These are phyloP conservation scores for Coniochaeta hoffmannii DNA, from an alignment of 2,329 filamentous ascomycete genomes.

Conservation along the genomic window DNA sequence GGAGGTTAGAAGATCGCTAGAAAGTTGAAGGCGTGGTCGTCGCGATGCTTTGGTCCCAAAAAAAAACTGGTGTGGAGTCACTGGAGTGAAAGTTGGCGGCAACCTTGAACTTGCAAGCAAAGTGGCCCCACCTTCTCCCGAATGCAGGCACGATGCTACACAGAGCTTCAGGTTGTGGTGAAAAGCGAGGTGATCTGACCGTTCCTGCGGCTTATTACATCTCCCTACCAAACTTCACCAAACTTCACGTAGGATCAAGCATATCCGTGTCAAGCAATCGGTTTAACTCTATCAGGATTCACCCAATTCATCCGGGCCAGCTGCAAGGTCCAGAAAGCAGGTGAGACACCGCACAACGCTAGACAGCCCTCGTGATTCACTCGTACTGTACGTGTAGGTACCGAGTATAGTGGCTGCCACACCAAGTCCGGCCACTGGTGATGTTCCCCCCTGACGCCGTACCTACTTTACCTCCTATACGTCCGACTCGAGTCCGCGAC, in stretches of 20 bases:
- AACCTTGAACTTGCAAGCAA: too few species aligned
- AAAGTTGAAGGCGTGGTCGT: not conserved
- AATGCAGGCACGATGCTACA: not conserved
- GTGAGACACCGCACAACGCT: not conserved
- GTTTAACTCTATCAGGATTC: not conserved
- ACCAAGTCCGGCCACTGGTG: not conserved
- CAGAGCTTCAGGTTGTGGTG: not conserved
- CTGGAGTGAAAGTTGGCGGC: not conserved
- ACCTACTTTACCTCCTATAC: not conserved
- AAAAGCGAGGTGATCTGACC: too few species aligned
- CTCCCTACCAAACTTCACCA: too few species aligned
- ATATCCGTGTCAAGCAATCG: not conserved
- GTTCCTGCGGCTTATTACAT: too few species aligned
- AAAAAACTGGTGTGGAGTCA: not conserved
- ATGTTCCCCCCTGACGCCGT: not conserved
- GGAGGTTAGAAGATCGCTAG: not conserved
- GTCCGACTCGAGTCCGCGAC: not conserved
- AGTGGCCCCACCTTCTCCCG: not conserved
- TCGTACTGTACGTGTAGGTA: not conserved
- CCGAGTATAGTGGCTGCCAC: conserved; percentile 7
- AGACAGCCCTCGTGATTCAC: conserved; percentile 5
- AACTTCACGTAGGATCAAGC: too few species aligned
- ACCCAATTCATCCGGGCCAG: not conserved
- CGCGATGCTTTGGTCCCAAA: not conserved
- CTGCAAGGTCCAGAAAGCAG: not conserved